phyloP scores from a whole-genome alignment of 805 yeast genomes.

The Kuraishia capsulata region DNA sequence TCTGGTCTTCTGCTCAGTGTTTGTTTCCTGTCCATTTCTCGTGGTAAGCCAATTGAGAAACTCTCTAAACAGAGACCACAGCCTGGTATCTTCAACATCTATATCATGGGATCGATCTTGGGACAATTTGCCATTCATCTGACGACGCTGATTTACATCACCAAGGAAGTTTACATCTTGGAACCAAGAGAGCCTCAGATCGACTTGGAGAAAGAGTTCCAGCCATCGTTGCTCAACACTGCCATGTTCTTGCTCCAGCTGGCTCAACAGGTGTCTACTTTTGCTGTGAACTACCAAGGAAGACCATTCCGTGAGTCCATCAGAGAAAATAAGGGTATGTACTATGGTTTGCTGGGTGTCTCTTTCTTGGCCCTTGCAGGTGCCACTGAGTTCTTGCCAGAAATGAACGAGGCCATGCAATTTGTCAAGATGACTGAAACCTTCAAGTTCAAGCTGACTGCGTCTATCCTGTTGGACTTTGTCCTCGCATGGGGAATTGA shows the following conservation, averaged over 20 bases:
- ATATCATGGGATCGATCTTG: slow-evolving; percentile 95
- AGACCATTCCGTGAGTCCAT: slow-evolving; percentile 92
- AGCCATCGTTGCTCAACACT: slow-evolving; percentile 88
- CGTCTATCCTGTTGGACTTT: slow-evolving; percentile 66
- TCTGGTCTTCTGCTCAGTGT: slow-evolving; percentile 89
- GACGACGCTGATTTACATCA: slow-evolving; percentile 70
- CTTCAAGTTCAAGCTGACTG: slow-evolving; percentile 74
- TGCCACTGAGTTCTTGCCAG: slow-evolving; percentile 91
- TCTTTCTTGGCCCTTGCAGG: slow-evolving; percentile 84
- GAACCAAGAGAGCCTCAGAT: slow-evolving; percentile 91
- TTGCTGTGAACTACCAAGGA: slow-evolving; percentile 96
- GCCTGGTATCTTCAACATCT: slow-evolving; percentile 89
- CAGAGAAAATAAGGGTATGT: slow-evolving; percentile 91
- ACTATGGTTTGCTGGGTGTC: slow-evolving; percentile 87
- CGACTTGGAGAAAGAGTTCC: slow-evolving; percentile 82
- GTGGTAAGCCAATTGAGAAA: slow-evolving; percentile 85
- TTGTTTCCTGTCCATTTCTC: slow-evolving; percentile 90
- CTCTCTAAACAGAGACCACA: slow-evolving; percentile 93
- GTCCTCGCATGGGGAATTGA: slow-evolving; percentile 73
- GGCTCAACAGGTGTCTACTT: slow-evolving; percentile 95
- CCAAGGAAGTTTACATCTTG: slow-evolving; percentile 69
- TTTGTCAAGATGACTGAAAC: slow-evolving; percentile 74
- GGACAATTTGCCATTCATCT: slow-evolving; percentile 96
- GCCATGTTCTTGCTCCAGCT: slow-evolving; percentile 91
- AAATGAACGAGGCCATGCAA: slow-evolving; percentile 83